These are phyloP conservation scores for Phyllachora maydis DNA, from an alignment of 2,329 filamentous ascomycete species.

Conservation along the genomic window DNA sequence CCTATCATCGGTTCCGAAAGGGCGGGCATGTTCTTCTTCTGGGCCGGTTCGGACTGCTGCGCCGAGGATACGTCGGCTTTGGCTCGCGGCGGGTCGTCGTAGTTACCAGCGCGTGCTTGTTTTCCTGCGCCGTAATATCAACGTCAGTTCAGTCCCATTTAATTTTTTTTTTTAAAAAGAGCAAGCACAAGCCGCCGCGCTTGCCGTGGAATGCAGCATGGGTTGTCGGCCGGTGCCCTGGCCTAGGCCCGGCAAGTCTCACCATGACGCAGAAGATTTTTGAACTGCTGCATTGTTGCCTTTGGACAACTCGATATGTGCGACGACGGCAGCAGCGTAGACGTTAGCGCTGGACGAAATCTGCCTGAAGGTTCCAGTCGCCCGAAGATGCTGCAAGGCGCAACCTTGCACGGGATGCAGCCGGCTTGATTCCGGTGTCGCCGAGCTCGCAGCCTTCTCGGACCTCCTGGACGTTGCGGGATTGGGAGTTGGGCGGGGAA, in stretches of 20 bases:
- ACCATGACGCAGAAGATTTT: conserved; percentile 95
- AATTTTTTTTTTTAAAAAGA: no score
- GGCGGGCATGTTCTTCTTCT: conserved; percentile 26
- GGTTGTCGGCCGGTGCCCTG: neutral
- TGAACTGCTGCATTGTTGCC: conserved; percentile 70
- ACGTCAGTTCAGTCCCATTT: no score
- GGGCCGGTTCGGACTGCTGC: conserved; percentile 30
- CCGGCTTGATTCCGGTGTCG: neutral
- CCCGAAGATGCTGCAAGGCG: no score
- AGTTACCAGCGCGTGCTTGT: conserved; percentile 53
- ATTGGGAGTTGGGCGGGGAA: no score
- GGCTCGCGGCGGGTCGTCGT: conserved; percentile 25
- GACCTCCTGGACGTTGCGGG: neutral
- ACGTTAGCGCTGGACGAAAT: no score
- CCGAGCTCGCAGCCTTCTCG: neutral
- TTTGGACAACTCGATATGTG: neutral
- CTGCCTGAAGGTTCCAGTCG: no score
- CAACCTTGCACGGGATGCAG: no score
- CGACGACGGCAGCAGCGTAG: neutral
- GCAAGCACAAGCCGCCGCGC: no score
- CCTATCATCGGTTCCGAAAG: conserved; percentile 21
- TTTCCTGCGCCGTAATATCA: no score
- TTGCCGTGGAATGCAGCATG: conserved; percentile 12
- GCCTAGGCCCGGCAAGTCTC: conserved; percentile 8
- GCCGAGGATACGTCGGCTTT: conserved; percentile 28